Percentiles rank a stretch among this genome's conserved stretches.
phyloP scores from a whole-genome alignment of 306 rosid genomes.

The Hippophae rhamnoides region DNA sequence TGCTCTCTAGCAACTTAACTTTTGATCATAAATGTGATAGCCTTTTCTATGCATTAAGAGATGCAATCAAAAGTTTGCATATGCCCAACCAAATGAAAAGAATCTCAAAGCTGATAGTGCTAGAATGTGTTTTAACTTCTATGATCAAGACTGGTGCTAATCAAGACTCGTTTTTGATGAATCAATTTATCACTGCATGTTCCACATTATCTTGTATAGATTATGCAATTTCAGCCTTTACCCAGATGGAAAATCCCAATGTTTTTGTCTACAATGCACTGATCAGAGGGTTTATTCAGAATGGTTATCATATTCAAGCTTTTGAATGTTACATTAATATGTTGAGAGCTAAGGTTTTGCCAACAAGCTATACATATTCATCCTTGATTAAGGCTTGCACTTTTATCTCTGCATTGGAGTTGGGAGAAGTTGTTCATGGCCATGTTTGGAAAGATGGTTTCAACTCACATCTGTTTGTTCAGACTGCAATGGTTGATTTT shows the following conservation, averaged over 20 bases:
- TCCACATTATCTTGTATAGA: slow-evolving; percentile 13
- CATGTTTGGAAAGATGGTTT: slow-evolving; percentile 62
- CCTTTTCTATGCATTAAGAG: no score
- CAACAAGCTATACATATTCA: slow-evolving; percentile 62
- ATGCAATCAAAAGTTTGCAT: no score
- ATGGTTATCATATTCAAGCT: slow-evolving; percentile 32
- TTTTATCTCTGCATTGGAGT: slow-evolving; percentile 17
- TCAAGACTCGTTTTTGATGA: slow-evolving; percentile 31
- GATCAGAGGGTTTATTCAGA: slow-evolving; percentile 46
- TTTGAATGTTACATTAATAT: slow-evolving; percentile 32
- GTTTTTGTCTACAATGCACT: slow-evolving; percentile 54
- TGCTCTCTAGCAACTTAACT: no score
- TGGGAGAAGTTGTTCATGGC: slow-evolving; percentile 47
- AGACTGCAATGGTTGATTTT: slow-evolving; percentile 57
- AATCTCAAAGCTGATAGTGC: slow-evolving; percentile 12
- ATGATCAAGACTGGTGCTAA: slow-evolving; percentile 46
- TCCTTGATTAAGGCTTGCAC: slow-evolving; percentile 56
- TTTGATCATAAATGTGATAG: no score
- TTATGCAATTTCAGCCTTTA: slow-evolving; percentile 38
- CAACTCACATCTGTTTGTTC: slow-evolving; percentile 50
- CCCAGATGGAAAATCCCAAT: slow-evolving; percentile 42
- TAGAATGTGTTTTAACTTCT: slow-evolving; percentile 43
- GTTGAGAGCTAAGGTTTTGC: slow-evolving; percentile 32
- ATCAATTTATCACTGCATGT: slow-evolving; percentile 26
- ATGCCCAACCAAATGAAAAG: no score